Conservation (phyloP, 2,329 filamentous ascomycete species). For the Didymella pomorum region DNA sequence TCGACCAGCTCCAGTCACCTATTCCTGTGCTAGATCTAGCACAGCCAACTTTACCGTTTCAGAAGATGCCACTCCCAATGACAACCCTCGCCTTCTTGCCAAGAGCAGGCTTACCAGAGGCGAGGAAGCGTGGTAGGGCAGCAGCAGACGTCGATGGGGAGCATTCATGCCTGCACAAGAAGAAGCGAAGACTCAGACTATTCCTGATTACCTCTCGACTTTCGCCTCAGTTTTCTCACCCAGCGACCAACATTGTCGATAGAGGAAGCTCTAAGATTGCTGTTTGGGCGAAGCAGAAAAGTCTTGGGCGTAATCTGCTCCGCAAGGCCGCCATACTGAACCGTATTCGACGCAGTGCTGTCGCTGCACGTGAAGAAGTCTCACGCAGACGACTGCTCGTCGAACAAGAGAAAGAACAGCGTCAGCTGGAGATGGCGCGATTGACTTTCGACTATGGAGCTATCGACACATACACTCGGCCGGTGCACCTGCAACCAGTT, state of each 20-base stretch:
- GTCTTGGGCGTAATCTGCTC: conserved; percentile 61
- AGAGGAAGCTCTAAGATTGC: conserved; percentile 62
- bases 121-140: conserved; percentile 61
- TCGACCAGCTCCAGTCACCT: conserved; percentile 1
- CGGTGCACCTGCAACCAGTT: conserved; percentile 27
- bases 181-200: conserved; percentile 72
- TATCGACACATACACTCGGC: conserved; percentile 43
- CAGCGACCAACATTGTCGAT: conserved; percentile 73
- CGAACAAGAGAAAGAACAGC: conserved; percentile 43
- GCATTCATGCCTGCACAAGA: conserved; percentile 61
- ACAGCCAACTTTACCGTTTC: conserved; percentile 46
- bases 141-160: conserved; percentile 65
- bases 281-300: conserved; percentile 58
- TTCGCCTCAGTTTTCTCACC: conserved; percentile 72
- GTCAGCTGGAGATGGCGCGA: conserved; percentile 43
- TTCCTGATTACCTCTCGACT: conserved; percentile 73
- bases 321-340: conserved; percentile 73
- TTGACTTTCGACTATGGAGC: conserved; percentile 43
- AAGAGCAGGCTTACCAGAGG: conserved; percentile 28
- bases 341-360: conserved; percentile 58
- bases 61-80: conserved; percentile 33
- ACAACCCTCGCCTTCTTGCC: conserved; percentile 49
- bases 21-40: conserved; percentile 24
- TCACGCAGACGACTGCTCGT: conserved; percentile 31
- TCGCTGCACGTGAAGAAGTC: conserved; percentile 30